These are phyloP conservation scores for Alisma plantagoaquatica DNA, from an alignment of 106 monocot genomes.

Conservation along the genomic window DNA sequence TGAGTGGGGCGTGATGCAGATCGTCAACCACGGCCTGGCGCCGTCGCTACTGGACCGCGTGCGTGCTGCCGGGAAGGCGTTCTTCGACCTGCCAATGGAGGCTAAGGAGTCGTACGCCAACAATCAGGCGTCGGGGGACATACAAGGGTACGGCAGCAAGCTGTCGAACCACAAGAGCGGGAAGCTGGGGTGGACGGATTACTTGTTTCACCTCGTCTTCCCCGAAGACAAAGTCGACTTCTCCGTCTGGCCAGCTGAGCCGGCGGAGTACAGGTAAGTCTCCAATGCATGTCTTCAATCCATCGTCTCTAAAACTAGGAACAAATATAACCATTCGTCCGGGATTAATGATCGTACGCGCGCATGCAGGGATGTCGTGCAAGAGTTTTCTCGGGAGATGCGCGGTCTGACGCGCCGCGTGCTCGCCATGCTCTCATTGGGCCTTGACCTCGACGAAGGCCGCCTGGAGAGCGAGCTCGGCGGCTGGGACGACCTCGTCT, in stretches of 20 bases:
- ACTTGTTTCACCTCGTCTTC: slow-evolving; percentile 69
- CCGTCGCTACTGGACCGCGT: slow-evolving; percentile 30
- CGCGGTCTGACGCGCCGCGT: slow-evolving; percentile 32
- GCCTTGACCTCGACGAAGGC: slow-evolving; percentile 26
- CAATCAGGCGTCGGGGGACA: slow-evolving; percentile 45
- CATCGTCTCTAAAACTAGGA: too few species aligned
- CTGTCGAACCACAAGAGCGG: slow-evolving; percentile 50
- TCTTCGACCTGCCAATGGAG: slow-evolving; percentile 52
- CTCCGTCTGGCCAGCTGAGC: slow-evolving; percentile 53
- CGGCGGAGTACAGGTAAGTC: slow-evolving; percentile 31
- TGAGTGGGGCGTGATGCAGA: slow-evolving; percentile 73
- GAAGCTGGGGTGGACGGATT: slow-evolving; percentile 68
- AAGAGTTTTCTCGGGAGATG: slow-evolving; percentile 35
- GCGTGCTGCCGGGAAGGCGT: slow-evolving; percentile 28
- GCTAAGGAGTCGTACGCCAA: slow-evolving; percentile 73
- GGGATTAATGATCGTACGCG: too few species aligned
- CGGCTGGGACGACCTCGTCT: slow-evolving; percentile 38
- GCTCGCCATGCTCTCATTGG: slow-evolving; percentile 48
- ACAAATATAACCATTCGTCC: too few species aligned
- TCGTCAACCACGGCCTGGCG: slow-evolving; percentile 49
- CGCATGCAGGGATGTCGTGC: slow-evolving; percentile 31
- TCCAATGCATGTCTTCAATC: too few species aligned
- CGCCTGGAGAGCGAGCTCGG: slow-evolving; percentile 37
- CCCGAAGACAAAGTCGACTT: slow-evolving; percentile 35
- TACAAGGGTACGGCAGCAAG: slow-evolving; percentile 73